Evolutionary conservation across 495 filamentous ascomycete species (phyloP).

Genomic region (Neurospora pannonica): DNA sequence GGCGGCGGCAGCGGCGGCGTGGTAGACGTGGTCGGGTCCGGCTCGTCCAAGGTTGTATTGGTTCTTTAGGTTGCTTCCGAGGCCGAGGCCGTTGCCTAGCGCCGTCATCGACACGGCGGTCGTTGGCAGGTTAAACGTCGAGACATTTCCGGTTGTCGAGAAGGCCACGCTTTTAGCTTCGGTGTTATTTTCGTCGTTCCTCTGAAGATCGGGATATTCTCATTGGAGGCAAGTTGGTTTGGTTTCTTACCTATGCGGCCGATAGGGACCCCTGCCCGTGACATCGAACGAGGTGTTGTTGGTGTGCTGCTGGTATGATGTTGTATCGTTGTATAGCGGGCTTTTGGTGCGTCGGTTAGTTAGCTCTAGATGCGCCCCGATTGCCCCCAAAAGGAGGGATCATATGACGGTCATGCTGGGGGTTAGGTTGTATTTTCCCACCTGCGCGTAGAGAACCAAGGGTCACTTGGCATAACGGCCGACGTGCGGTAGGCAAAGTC

Average conservation of each 20-base stretch:
- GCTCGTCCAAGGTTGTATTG: slow-evolving; percentile 13
- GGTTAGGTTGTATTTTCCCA: slow-evolving; percentile 24
- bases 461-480: slow-evolving; percentile 31
- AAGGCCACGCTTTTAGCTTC: slow-evolving; percentile 31
- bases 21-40: background rate
- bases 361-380: slow-evolving; percentile 17
- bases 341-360: slow-evolving; percentile 23
- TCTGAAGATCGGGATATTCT: slow-evolving; percentile 15
- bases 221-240: background rate
- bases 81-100: slow-evolving; percentile 6
- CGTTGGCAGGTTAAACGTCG: slow-evolving; percentile 28
- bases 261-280: slow-evolving; percentile 28
- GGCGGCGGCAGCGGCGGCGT: slow-evolving; percentile 20
- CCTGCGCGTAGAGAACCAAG: slow-evolving; percentile 39
- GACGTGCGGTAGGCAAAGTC: slow-evolving; percentile 32
- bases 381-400: background rate
- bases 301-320: slow-evolving; percentile 10
- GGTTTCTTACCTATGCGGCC: slow-evolving; percentile 38
- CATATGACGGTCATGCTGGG: background rate
- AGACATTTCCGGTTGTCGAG: slow-evolving; percentile 21
- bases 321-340: slow-evolving; percentile 30
- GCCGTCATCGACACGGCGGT: background rate
- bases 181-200: slow-evolving; percentile 31
- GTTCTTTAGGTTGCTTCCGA: slow-evolving; percentile 3
- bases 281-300: slow-evolving; percentile 15